Evolutionary conservation across 2,329 filamentous ascomycete genomes (phyloP), one percentile per base, ranked within the genome.

Genomic region (Neonectria neomacrospora): DNA sequence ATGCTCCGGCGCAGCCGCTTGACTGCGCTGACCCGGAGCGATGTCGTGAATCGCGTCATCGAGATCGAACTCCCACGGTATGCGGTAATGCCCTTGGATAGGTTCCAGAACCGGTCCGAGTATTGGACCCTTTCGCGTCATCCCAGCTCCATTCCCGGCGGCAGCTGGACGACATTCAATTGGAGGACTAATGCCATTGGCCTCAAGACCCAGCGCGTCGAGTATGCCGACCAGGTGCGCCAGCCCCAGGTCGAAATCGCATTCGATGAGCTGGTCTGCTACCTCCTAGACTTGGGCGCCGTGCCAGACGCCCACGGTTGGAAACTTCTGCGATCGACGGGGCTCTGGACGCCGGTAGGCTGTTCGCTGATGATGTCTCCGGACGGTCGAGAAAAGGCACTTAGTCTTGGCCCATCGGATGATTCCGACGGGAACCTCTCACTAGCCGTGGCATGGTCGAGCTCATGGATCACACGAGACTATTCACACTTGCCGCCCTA

Each of bases 51-150:
- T 61, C 85, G 87, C 41, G 82, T 90, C 55, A 88, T 91, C 39
- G 88, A 91, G 72, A 85, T 90, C 37, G 88, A 91, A 70, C 79
- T 90, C 39, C 88, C 88, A 4, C 83, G 88, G 1, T 89, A 88
- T 69, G 88, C 86, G 4, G 87, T 90, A 51, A 86, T 85, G 58
- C 88, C 88, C 0, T 80, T 85, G 69, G 85, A 89, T 66, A 81
- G 88, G 23, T 83, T 84, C 63, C 76, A 79, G 64, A 76, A 86
- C 54, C 80, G 84, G 12, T 75, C 80, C 0, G 81, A 86, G 54
- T 91, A 91, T 76, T 91, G 88, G 86, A 78, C 78, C 14, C 77
- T 88, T 3, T 83, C 83, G 41, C 75, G 79, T 2, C 79, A 84
- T 56, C 82, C 83, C 0, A 86, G 83, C 50, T 77, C 75, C 12